These are phyloP conservation scores for Priceomyces haplophilus DNA, from an alignment of 805 yeast species.

Conservation along the genomic window DNA sequence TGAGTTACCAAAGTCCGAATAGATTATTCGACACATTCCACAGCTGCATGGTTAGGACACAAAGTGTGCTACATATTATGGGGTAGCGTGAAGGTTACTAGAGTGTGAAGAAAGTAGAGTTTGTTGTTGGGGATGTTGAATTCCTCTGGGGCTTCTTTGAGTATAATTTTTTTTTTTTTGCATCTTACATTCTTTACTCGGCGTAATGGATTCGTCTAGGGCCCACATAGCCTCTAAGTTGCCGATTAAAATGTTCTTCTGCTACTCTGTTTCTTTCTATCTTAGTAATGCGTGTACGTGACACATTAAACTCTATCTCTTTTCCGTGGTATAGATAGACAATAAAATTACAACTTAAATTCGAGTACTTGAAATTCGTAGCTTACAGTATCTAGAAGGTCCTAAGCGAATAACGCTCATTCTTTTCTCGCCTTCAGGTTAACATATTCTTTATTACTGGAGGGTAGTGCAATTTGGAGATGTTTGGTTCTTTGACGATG, in stretches of 20 bases:
- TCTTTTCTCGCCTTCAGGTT: too few species aligned
- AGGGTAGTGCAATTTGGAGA: background rate
- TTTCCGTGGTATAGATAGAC: background rate
- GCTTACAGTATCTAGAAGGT: too few species aligned
- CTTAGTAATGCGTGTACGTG: background rate
- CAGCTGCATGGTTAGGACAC: too few species aligned
- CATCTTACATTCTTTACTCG: background rate
- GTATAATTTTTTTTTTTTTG: background rate
- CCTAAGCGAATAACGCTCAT: too few species aligned
- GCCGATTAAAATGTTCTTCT: background rate
- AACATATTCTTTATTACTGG: background rate
- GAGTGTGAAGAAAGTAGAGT: background rate
- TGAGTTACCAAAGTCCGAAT: slow-evolving; percentile 18
- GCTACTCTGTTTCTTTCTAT: background rate
- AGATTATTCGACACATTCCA: background rate
- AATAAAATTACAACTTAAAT: background rate
- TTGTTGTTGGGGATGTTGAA: background rate
- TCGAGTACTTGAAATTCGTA: too few species aligned
- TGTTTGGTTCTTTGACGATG: background rate
- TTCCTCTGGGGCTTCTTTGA: background rate
- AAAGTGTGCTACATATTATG: background rate
- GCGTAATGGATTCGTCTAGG: background rate
- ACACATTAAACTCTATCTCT: slow-evolving; percentile 1
- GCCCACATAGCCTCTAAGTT: background rate
- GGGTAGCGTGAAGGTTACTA: background rate